A percentile compares a stretch with the other conserved stretches of the same genome.
Conservation (phyloP, 352 stramenopile genomes). For the Bremia lactucae region DNA sequence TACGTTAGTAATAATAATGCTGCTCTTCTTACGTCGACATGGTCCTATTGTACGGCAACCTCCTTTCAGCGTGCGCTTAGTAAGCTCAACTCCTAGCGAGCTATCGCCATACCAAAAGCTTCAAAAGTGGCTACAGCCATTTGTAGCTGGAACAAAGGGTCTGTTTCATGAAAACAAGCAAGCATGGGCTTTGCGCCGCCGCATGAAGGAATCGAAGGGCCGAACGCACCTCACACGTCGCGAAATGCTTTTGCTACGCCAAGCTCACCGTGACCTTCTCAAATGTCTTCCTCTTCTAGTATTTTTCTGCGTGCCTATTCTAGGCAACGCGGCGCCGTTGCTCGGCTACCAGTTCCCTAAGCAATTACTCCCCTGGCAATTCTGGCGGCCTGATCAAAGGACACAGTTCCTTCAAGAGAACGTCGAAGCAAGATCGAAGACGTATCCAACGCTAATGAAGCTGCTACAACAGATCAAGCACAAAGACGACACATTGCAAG, state of each 20-base stretch:
- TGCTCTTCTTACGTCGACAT: background rate
- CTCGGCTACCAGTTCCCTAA: slow-evolving; percentile 82
- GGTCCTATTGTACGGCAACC: background rate
- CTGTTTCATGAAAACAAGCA: slow-evolving; percentile 71
- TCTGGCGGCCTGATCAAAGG: slow-evolving; percentile 76
- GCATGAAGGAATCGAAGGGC: slow-evolving; percentile 31
- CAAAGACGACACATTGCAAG: slow-evolving; percentile 37
- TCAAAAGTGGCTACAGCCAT: slow-evolving; percentile 74
- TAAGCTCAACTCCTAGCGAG: slow-evolving; percentile 28
- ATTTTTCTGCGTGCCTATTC: slow-evolving; percentile 61
- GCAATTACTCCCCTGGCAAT: slow-evolving; percentile 76
- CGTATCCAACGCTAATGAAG: slow-evolving; percentile 48
- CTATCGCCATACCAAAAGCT: slow-evolving; percentile 66
- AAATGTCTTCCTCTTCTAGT: slow-evolving; percentile 70
- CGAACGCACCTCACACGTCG: slow-evolving; percentile 34
- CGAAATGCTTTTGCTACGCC: slow-evolving; percentile 75
- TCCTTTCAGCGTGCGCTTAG: background rate
- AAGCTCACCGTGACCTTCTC: slow-evolving; percentile 72
- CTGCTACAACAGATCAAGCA: slow-evolving; percentile 54
- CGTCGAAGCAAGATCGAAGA: slow-evolving; percentile 32
- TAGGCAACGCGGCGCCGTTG: slow-evolving; percentile 65
- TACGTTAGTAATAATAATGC: no score
- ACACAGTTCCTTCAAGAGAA: slow-evolving; percentile 74
- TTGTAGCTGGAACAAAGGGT: slow-evolving; percentile 55
- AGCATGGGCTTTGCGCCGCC: slow-evolving; percentile 55